These are phyloP conservation scores for Crotalaria pallida DNA, from an alignment of 306 rosid species.

Conservation along the genomic window DNA sequence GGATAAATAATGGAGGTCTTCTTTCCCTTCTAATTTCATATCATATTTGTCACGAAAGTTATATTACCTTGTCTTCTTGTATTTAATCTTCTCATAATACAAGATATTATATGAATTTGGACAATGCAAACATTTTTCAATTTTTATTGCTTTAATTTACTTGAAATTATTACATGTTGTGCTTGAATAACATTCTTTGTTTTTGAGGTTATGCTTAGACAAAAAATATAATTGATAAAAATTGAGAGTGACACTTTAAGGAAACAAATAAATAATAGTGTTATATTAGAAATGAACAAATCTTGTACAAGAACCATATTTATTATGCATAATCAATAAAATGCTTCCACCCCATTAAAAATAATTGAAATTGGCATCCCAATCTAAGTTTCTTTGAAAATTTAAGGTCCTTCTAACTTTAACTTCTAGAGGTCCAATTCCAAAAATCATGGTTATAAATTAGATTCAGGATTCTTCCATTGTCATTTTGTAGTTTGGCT, in stretches of 20 bases:
- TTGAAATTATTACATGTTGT: neutral
- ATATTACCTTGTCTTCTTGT: too few species aligned
- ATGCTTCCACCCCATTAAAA: too few species aligned
- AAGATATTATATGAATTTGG: neutral
- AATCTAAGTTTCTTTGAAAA: neutral
- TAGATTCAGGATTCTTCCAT: neutral
- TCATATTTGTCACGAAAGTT: too few species aligned
- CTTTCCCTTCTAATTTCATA: too few species aligned
- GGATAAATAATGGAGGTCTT: too few species aligned
- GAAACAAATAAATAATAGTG: too few species aligned
- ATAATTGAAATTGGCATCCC: too few species aligned
- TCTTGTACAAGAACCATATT: too few species aligned
- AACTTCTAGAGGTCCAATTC: neutral
- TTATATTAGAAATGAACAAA: too few species aligned
- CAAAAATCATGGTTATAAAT: neutral
- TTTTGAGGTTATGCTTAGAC: neutral
- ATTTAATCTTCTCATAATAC: too few species aligned
- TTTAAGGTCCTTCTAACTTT: neutral
- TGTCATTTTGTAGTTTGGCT: neutral
- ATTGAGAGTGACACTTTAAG: neutral
- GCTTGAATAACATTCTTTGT: neutral
- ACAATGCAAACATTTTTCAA: neutral
- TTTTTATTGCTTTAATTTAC: neutral
- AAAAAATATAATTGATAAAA: neutral
- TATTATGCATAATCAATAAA: too few species aligned